These are phyloP conservation scores for Buxus sempervirens DNA, from an alignment of 164 flowering plant species.

Conservation along the genomic window DNA sequence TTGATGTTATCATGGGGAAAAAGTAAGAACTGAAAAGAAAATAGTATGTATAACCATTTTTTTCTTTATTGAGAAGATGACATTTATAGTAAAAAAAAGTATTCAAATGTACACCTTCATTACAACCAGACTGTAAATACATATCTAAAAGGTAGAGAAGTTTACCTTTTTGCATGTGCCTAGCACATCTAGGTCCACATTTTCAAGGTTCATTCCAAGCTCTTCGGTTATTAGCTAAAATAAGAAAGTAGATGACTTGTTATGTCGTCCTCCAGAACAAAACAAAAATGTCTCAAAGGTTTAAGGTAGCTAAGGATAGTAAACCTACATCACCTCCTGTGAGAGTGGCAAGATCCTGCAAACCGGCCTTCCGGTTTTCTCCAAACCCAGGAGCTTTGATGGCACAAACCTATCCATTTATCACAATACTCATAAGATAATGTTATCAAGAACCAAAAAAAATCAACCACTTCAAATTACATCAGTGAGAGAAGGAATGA, in stretches of 20 bases:
- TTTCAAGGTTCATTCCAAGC: conserved; percentile 64
- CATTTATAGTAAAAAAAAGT: too few species aligned
- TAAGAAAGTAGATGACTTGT: neutral
- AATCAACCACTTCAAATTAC: neutral
- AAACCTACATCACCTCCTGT: conserved; percentile 67
- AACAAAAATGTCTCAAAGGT: neutral
- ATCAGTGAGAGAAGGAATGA: too few species aligned
- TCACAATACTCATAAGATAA: neutral
- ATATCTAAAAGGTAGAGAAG: neutral
- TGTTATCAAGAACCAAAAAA: neutral
- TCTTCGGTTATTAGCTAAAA: conserved; percentile 60
- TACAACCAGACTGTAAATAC: neutral
- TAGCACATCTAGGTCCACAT: conserved; percentile 45
- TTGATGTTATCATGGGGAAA: too few species aligned
- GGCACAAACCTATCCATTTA: conserved; percentile 73
- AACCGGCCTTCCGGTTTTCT: conserved; percentile 75
- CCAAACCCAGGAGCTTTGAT: conserved; percentile 98
- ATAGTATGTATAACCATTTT: too few species aligned
- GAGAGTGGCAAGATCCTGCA: conserved; percentile 83
- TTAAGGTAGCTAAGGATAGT: neutral
- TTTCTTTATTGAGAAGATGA: too few species aligned
- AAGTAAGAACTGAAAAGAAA: too few species aligned
- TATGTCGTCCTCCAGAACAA: neutral
- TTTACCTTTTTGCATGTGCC: conserved; percentile 63
- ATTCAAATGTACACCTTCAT: too few species aligned